Conservation (phyloP, 2,329 filamentous ascomycete genomes). For the Helotiales sp. region DNA sequence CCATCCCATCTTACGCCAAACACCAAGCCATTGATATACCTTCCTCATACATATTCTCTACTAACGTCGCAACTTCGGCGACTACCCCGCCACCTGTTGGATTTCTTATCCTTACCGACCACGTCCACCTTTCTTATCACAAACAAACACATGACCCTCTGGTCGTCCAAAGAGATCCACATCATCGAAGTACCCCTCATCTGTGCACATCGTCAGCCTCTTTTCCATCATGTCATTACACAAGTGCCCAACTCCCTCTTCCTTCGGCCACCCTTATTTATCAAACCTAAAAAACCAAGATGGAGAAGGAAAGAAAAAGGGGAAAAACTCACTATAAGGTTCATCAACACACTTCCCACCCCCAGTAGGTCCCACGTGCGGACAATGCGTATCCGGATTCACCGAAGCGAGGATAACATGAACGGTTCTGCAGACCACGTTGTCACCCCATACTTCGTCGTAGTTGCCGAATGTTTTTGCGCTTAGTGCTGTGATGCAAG, state of each 20-base stretch:
- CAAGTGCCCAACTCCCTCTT: too few species aligned
- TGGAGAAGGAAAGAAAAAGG: too few species aligned
- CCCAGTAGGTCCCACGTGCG: slow-evolving; percentile 17
- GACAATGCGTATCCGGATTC: slow-evolving; percentile 13
- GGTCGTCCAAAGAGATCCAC: slow-evolving; percentile 13
- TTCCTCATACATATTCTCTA: too few species aligned
- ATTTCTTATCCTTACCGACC: background rate
- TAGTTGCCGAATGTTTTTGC: slow-evolving; percentile 41
- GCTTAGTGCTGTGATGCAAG: slow-evolving; percentile 37
- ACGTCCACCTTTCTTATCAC: slow-evolving; percentile 29
- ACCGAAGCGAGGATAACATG: slow-evolving; percentile 38
- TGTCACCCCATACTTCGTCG: slow-evolving; percentile 45
- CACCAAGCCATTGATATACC: background rate
- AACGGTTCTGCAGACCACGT: slow-evolving; percentile 43
- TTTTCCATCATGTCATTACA: too few species aligned
- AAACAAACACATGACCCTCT: slow-evolving; percentile 12
- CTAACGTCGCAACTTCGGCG: too few species aligned
- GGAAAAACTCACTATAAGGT: too few species aligned
- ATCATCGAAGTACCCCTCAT: slow-evolving; percentile 16
- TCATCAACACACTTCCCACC: slow-evolving; percentile 19
- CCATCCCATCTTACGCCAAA: background rate
- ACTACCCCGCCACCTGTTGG: background rate
- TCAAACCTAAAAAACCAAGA: too few species aligned
- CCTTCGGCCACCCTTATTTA: too few species aligned
- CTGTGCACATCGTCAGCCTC: too few species aligned